phyloP scores from a whole-genome alignment of 192 early-diverging fungal species.

The Neocallimastix lanati region DNA sequence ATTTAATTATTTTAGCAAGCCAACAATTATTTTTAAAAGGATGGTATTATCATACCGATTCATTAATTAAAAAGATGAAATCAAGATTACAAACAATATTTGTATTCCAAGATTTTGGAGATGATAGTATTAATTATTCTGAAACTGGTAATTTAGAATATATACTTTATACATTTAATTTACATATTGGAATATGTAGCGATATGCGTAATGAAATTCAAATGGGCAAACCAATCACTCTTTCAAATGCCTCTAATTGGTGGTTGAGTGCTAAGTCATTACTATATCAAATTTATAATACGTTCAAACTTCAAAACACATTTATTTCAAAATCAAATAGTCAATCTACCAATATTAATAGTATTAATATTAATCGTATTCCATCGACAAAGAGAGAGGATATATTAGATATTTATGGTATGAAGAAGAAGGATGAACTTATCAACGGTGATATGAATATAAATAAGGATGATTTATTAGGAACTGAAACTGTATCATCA shows the following conservation, averaged over 20 bases:
- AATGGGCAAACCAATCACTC: neutral
- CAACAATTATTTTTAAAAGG: neutral
- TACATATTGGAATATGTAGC: neutral
- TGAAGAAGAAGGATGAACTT: neutral
- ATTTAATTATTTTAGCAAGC: neutral
- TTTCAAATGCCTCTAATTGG: neutral
- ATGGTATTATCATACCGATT: neutral
- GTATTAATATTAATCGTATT: neutral
- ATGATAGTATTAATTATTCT: neutral
- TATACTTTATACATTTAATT: neutral
- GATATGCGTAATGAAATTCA: neutral
- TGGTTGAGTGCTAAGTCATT: neutral
- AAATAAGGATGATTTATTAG: neutral
- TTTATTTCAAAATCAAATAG: neutral
- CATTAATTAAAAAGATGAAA: neutral
- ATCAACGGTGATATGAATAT: neutral
- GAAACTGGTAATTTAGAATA: neutral
- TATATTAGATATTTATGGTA: neutral
- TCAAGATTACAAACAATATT: neutral
- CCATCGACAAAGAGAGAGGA: neutral
- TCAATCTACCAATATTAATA: neutral
- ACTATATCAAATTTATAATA: neutral
- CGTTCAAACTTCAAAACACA: neutral
- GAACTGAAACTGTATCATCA: neutral
- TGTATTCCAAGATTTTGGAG: neutral